Base-by-base conservation (phyloP, 257 asterid species). In the Echites panduratus region DNA sequence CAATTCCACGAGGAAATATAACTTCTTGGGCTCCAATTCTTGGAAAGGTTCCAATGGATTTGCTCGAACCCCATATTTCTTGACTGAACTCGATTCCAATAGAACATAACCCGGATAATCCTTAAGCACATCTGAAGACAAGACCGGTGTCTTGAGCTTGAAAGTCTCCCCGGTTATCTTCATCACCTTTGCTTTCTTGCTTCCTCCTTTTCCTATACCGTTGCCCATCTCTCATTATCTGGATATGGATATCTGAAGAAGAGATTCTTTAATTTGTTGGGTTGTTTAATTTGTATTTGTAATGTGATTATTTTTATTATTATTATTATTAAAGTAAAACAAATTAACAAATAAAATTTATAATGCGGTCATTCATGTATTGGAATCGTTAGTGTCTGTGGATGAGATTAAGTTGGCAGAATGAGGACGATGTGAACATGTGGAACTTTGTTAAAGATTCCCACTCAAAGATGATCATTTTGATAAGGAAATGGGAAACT, bases 1-100 rank as follows among this genome's bases (percentile, higher is more conserved):
- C 83, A 91, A 73, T 41, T 89, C 92, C 1, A 91, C 81, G 0
- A 91, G 86, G 77, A 91, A 91, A 72, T 91, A 91, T 56, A 85
- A 75, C 82, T 82, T 91, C 11, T 75, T 79, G 70, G 92, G 87
- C 89, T 67, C 79, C 7, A 91, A 74, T 7, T 77, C 84, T 72
- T 89, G 82, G 24, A 76, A 79, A 47, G 87, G 87, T 75, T 54
- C 80, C 7, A 89, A 68, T 13, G 72, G 77, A 27, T 80, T 87
- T 5, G 97, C 97, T 77, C 97, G 85, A 52, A 91, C 70, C 2
- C 96, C 96, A 19, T 24, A 80, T 70, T 40, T 82, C 77, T 81
- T 87, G 3, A 89, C 96, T 4, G 77, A 47, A 45, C 77, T 86
- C 0, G 86, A 80, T 57, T 89, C 90, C 67, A 90, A 73, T 22